Conservation (phyloP, 163 green algal genomes). For the Prototheca cutis region DNA sequence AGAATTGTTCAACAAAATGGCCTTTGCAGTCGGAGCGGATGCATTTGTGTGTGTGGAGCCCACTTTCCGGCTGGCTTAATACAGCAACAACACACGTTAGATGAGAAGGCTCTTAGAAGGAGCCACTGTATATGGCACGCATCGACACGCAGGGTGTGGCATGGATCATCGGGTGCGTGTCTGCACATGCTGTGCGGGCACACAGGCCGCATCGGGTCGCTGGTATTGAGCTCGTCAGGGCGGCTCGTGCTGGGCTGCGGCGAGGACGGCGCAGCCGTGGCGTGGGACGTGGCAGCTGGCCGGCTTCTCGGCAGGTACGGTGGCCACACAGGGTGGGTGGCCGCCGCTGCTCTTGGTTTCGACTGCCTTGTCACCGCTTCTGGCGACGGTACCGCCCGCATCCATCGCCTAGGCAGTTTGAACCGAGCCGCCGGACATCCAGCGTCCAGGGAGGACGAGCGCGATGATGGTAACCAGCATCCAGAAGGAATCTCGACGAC, state of each 20-base stretch:
- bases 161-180: conserved; percentile 27
- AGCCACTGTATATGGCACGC: too few relatives aligned
- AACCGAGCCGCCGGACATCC: too few relatives aligned
- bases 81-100: too few relatives aligned
- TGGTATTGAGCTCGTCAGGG: conserved; percentile 24
- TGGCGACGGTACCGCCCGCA: conserved; percentile 22
- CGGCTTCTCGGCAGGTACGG: conserved; percentile 1
- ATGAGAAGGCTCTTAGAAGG: too few relatives aligned
- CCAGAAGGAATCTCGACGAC: too few relatives aligned
- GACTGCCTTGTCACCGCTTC: conserved; percentile 11
- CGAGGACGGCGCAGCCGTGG: conserved; percentile 21
- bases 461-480: too few relatives aligned
- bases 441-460: too few relatives aligned
- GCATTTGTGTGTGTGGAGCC: too few relatives aligned
- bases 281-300: conserved; percentile 18
- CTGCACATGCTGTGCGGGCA: conserved; percentile 42
- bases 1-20: too few relatives aligned
- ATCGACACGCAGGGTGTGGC: conserved; percentile 44
- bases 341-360: conserved; percentile 29
- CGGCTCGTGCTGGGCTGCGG: conserved; percentile 28
- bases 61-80: too few relatives aligned
- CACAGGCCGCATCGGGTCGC: conserved; percentile 46
- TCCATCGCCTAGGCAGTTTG: conserved; percentile 36
- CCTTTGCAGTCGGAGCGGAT: too few relatives aligned
- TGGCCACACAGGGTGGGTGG: conserved; percentile 35